phyloP scores from a whole-genome alignment of 78 protist genomes.

The Guillardia theta region DNA sequence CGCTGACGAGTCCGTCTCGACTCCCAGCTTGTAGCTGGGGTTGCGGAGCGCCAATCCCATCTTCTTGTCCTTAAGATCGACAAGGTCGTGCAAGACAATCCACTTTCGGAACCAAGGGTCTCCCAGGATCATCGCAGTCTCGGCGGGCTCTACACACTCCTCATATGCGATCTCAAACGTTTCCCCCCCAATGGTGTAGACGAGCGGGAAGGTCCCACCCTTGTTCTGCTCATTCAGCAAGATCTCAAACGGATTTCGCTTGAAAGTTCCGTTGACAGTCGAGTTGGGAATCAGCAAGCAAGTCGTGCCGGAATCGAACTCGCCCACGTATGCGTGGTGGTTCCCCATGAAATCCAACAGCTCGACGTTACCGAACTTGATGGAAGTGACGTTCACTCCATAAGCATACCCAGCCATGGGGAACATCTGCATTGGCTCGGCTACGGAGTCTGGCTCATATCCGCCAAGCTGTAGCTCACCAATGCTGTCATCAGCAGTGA shows the following conservation, averaged over 20 bases:
- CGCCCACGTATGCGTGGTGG: neutral
- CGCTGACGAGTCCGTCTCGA: neutral
- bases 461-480: constrained; percentile 35
- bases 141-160: constrained; percentile 28
- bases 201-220: neutral
- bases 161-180: neutral
- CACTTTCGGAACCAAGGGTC: constrained; percentile 45
- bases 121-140: constrained; percentile 3
- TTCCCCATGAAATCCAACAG: neutral
- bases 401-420: constrained; percentile 27
- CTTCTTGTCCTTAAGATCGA: neutral
- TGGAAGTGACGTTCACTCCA: neutral
- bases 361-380: neutral
- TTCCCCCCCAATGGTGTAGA: constrained; percentile 19
- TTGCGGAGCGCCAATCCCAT: constrained; percentile 5
- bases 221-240: neutral
- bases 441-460: neutral
- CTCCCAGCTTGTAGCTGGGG: neutral
- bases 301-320: constrained; percentile 20
- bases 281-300: constrained; percentile 6
- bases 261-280: neutral
- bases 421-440: neutral
- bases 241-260: neutral
- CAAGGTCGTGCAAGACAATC: neutral
- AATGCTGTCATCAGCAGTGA: neutral